Evolutionary conservation across 2,329 filamentous ascomycete species (phyloP), one percentile per base, ranked within the genome.

Genomic region (Microdochium nivale): DNA sequence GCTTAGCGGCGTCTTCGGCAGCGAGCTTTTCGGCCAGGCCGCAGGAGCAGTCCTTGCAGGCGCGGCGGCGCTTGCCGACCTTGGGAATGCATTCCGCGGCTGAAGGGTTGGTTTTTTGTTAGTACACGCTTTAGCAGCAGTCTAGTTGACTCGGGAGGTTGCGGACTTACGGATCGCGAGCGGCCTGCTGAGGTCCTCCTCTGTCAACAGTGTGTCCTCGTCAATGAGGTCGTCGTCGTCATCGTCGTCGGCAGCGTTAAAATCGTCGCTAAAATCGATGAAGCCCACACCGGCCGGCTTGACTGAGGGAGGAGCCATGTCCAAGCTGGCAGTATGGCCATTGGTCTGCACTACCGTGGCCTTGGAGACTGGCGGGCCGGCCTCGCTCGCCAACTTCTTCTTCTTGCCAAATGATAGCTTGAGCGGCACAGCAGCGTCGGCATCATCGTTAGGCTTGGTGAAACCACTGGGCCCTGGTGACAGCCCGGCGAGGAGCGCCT

Each of bases 1-100:
- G 79, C 62, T 82, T 84, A 8, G 77, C 78, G 44, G 75, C 76
- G 68, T 97, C 94, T 73, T 97, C 90, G n/a, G 85, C 86, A 60
- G 90, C 87, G 49, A 97, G 71, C 55, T 86, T 83, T 67, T 94
- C 83, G 24, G 91, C 90, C 25, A 99, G 82, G 49, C 94, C 94
- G 65, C 94, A 99, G 9, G 88, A 92, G 75, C 94, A 99, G 74
- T 99, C 94, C 72, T 99, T 97, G 78, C 94, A 99, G 53, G 94
- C 90, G 55, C 91, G 85, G 51, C 92, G 86, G 60, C 92, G 85
- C 75, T 95, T 95, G 53, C 88, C 90, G 46, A 85, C 79, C 71
- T 94, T 89, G 48, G 92, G 91, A 53, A 85, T 83, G 69, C 94
- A 99, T 66, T 95, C 89, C 25, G 86, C 80, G 50, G 94, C 91